These are phyloP conservation scores for Tardiomyces depauwii DNA, from an alignment of 1,139 yeast species.

Conservation along the genomic window DNA sequence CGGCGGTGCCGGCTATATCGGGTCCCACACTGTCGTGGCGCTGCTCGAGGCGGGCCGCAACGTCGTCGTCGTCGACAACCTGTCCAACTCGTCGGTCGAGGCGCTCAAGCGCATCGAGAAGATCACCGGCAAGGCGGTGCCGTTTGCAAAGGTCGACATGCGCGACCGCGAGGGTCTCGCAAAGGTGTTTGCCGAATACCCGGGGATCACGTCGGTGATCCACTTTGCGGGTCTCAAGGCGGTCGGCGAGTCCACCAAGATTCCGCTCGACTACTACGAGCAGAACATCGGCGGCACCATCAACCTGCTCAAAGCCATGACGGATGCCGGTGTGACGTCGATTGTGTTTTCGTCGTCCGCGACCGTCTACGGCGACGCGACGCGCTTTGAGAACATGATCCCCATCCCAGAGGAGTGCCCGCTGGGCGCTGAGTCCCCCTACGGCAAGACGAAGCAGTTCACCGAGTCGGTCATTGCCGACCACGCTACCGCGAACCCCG, in stretches of 20 bases:
- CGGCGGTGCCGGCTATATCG: slow-evolving; percentile 85
- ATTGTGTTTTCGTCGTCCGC: slow-evolving; percentile 73
- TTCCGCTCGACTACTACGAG: slow-evolving; percentile 62
- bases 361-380: slow-evolving; percentile 78
- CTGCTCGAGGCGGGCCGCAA: slow-evolving; percentile 53
- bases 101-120: slow-evolving; percentile 56
- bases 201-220: slow-evolving; percentile 47
- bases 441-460: slow-evolving; percentile 59
- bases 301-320: slow-evolving; percentile 45
- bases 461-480: slow-evolving; percentile 57
- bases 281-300: slow-evolving; percentile 62
- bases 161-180: slow-evolving; percentile 39
- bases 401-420: slow-evolving; percentile 79
- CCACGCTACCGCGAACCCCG: slow-evolving; percentile 36
- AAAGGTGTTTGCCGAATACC: slow-evolving; percentile 38
- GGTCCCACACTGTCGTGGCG: slow-evolving; percentile 65
- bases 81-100: slow-evolving; percentile 57
- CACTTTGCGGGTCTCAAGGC: slow-evolving; percentile 87
- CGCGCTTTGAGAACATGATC: slow-evolving; percentile 59
- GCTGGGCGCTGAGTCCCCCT: slow-evolving; percentile 65
- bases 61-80: slow-evolving; percentile 63
- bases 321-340: slow-evolving; percentile 35
- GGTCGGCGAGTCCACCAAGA: slow-evolving; percentile 67
- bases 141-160: slow-evolving; percentile 52
- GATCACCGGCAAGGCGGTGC: slow-evolving; percentile 37